Conservation (phyloP, 1,139 yeast species). For the Suhomyces wounanorum region DNA sequence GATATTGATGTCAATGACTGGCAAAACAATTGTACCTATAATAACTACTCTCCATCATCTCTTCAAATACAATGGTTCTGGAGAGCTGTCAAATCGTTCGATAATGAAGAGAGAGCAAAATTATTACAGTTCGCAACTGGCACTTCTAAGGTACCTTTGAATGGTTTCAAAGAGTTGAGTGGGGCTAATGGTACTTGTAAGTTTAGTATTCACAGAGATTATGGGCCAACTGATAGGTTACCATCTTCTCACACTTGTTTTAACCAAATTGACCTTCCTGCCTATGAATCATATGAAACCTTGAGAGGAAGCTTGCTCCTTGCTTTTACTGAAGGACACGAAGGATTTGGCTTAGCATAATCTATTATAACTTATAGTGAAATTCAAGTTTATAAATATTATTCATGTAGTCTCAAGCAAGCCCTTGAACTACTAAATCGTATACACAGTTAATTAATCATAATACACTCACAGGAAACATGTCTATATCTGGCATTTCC, state of each 20-base stretch:
- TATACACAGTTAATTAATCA: background rate
- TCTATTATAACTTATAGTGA: background rate
- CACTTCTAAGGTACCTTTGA: slow-evolving; percentile 92
- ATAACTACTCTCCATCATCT: slow-evolving; percentile 80
- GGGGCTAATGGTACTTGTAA: slow-evolving; percentile 88
- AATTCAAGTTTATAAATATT: background rate
- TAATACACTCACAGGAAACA: background rate
- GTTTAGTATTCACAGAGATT: slow-evolving; percentile 88
- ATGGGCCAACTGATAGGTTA: slow-evolving; percentile 79
- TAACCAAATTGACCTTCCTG: slow-evolving; percentile 93
- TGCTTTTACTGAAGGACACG: slow-evolving; percentile 94
- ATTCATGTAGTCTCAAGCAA: background rate
- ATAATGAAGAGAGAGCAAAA: slow-evolving; percentile 91
- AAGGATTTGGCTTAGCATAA: slow-evolving; percentile 88
- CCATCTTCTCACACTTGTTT: slow-evolving; percentile 98
- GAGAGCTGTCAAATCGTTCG: slow-evolving; percentile 96
- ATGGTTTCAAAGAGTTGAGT: slow-evolving; percentile 87
- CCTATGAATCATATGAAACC: slow-evolving; percentile 85
- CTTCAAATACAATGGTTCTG: slow-evolving; percentile 96
- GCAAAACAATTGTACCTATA: slow-evolving; percentile 83
- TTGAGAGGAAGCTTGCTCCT: slow-evolving; percentile 76
- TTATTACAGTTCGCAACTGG: slow-evolving; percentile 96
- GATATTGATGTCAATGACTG: slow-evolving; percentile 96
- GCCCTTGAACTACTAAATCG: background rate
- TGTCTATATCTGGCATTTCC: background rate